Conservation (phyloP, 2,329 filamentous ascomycete genomes). For the Gaeumannomyces sp. region DNA sequence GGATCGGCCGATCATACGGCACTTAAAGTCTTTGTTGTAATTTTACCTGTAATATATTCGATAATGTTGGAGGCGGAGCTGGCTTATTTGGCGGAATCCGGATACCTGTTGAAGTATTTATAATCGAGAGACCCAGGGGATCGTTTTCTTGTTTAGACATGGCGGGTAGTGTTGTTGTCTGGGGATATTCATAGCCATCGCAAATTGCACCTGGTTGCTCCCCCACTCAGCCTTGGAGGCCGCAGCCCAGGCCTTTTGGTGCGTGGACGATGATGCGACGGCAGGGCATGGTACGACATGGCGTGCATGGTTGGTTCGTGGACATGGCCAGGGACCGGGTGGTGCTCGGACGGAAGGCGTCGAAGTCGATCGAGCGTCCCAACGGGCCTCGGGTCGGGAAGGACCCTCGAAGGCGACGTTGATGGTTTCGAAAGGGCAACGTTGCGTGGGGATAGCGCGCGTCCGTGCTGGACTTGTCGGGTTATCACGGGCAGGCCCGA, state of each 20-base stretch:
- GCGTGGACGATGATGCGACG: neutral
- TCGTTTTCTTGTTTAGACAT: neutral
- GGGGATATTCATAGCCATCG: neutral
- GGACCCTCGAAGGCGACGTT: neutral
- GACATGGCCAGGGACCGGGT: neutral
- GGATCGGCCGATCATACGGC: neutral
- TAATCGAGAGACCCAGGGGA: neutral
- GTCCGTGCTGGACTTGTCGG: neutral
- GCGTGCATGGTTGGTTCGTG: neutral
- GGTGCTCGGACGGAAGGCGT: neutral
- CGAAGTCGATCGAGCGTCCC: neutral
- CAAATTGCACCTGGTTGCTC: neutral
- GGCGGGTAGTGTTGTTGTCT: neutral
- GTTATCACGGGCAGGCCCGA: neutral
- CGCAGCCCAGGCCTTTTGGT: neutral
- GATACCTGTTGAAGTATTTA: neutral
- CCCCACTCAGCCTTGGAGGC: neutral
- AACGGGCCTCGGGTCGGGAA: neutral
- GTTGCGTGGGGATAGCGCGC: neutral
- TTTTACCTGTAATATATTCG: neutral
- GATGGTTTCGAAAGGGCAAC: neutral
- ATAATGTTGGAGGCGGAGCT: constrained; percentile 2
- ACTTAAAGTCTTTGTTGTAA: constrained; percentile 1
- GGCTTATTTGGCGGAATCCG: neutral
- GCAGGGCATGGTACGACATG: no score